These are phyloP conservation scores for Lantana camara DNA, from an alignment of 257 asterid species.

Conservation along the genomic window DNA sequence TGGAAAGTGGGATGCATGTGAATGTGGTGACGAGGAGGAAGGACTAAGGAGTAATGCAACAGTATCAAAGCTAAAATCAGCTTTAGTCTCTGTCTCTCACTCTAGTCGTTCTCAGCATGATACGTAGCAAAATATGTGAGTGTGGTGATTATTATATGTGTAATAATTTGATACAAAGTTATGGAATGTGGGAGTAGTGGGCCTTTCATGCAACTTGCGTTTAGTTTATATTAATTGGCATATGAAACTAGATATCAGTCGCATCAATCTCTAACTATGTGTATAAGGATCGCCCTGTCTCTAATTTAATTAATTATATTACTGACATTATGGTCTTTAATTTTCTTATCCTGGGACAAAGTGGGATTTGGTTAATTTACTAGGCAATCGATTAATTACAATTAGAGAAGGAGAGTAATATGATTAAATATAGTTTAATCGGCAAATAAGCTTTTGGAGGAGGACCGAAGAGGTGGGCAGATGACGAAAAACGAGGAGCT, in stretches of 20 bases:
- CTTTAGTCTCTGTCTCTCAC: conserved; percentile 50
- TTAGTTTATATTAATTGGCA: conserved; percentile 16
- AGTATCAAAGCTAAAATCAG: conserved; percentile 62
- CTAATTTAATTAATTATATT: background rate
- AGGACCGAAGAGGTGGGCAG: background rate
- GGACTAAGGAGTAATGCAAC: conserved; percentile 51
- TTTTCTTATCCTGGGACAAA: conserved; percentile 16
- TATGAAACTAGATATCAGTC: conserved; percentile 30
- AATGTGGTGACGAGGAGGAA: conserved; percentile 63
- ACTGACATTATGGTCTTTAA: too few species aligned
- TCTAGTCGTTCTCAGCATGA: conserved; percentile 4
- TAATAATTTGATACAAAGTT: conserved; percentile 30
- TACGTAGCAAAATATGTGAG: background rate
- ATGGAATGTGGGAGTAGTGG: conserved; percentile 64
- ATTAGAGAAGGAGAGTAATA: too few species aligned
- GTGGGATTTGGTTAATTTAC: background rate
- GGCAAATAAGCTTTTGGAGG: background rate
- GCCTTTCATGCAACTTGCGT: conserved; percentile 61
- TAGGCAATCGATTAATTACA: too few species aligned
- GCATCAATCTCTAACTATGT: conserved; percentile 26
- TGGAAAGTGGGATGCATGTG: conserved; percentile 86
- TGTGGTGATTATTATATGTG: too few species aligned
- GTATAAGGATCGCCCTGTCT: conserved; percentile 4
- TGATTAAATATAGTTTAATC: too few species aligned
- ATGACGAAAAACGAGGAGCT: conserved; percentile 29